Conservation (phyloP, 176 grass and related monocot species). For the Canna indica region DNA sequence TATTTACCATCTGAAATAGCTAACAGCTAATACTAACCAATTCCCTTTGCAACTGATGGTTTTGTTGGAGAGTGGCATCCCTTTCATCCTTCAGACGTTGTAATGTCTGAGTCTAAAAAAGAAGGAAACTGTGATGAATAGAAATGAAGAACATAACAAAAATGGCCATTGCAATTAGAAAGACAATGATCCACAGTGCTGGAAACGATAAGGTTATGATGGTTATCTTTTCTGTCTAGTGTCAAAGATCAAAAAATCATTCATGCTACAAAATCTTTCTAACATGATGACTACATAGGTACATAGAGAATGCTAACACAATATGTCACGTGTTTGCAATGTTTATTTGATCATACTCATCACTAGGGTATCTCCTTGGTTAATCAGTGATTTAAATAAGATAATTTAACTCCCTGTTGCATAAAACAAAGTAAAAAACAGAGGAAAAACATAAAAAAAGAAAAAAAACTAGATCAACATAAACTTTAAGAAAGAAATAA, state of each 20-base stretch:
- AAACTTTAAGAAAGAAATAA: too few species aligned
- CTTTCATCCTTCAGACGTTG: conserved; percentile 82
- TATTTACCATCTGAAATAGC: not conserved
- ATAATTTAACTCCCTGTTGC: not conserved
- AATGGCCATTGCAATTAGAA: not conserved
- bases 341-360: not conserved
- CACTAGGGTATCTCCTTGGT: not conserved
- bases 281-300: too few species aligned
- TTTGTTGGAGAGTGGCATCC: conserved; percentile 76
- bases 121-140: not conserved
- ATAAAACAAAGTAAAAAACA: not conserved
- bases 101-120: conserved; percentile 49
- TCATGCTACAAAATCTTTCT: not conserved
- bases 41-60: conserved; percentile 82
- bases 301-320: not conserved
- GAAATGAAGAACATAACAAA: not conserved
- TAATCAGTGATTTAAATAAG: not conserved
- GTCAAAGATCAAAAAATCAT: not conserved
- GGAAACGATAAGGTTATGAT: not conserved
- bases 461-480: too few species aligned
- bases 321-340: not conserved
- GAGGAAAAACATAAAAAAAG: too few species aligned
- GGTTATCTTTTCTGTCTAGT: not conserved
- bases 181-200: too few species aligned
- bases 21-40: conserved; percentile 31